Evolutionary conservation across 2,329 filamentous ascomycete species (phyloP), one percentile per base, ranked within the genome.

Genomic region (Neofusicoccum sp.): DNA sequence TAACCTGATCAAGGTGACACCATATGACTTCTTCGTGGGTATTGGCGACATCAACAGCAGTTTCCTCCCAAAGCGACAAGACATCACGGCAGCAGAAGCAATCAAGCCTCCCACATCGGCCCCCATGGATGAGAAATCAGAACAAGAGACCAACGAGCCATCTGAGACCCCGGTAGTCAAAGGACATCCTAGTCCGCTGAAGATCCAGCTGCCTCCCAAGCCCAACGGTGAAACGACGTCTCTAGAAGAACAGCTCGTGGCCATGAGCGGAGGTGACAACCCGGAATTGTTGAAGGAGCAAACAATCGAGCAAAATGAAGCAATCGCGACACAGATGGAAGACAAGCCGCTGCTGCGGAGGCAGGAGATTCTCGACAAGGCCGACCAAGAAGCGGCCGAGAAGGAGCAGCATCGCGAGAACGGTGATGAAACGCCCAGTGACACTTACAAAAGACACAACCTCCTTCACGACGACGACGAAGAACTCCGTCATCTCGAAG

Each of bases 1-100:
- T 4, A 97, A 99, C 69, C 83, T 99, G 36, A 91, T 99, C 78
- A 96, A 96, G 73, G 95, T 99, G 34, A 87, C 88, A 1, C 91
- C 93, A 0, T 99, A 96, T 73, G 93, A 98, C 73, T 99, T 99
- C 76, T 99, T 98, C 78, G 91, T 96, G 61, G 95, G 95, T 14
- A 96, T 97, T 64, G 95, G 95, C 64, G 95, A 99, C 75, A 99
- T 99, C 80, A 99, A 99, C 78, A 96, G 93, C 11, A 96, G 91
- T 71, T 99, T 98, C 71, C 76, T 99, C 57, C 95, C 95, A 0
- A 96, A 96, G 74, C 86, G 85, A 58, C 70, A 73, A 48, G 73
- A 75, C 62, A 63, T 75, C 24, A 66, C 73, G 14, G 24, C 59
- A 24, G 30, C 16, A 7, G 54, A 62, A 16, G 16, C 59, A 40